Evolutionary conservation across 805 yeast genomes (phyloP), one percentile per base, ranked within the genome.

Genomic region (Helenozyma rhizophorensis): DNA sequence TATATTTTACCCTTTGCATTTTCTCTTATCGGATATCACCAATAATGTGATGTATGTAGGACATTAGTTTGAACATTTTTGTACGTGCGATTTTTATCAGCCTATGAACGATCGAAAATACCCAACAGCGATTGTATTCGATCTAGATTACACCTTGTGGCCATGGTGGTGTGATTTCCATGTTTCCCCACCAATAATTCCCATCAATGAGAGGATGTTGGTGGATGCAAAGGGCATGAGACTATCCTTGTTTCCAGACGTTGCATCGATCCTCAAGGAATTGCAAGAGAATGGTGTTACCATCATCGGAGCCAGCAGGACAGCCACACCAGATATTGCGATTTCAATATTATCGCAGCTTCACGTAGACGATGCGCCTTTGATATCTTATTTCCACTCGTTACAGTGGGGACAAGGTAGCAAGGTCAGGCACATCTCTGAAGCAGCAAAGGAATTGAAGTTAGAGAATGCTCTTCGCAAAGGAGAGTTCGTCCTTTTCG

Each of bases 91-190:
- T n/a, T n/a, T n/a, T n/a, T n/a, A n/a, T n/a, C n/a, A n/a, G n/a
- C n/a, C n/a, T n/a, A n/a, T n/a, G n/a, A n/a, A n/a, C n/a, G n/a
- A n/a, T n/a, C n/a, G n/a, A n/a, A n/a, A n/a, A n/a, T n/a, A n/a
- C n/a, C n/a, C n/a, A n/a, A n/a, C n/a, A n/a, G n/a, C n/a, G n/a
- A n/a, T 81, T 9, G 88, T 83, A 0, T 80, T 83, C 51, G 93
- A 83, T 44, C 58, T 83, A 26, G 93, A 83, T 52, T 83, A 78
- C 49, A 83, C 93, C 0, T 56, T 83, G 21, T 83, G 93, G 93
- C 89, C 83, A 32, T 77, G 80, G 40, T 83, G 89, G 89, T 82
- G 89, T 54, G 89, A 83, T 47, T 81, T 86, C 1, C 89, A 83
- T 48, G 66, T 83, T 14, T 54, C 65, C 2, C 60, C 74, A 6